phyloP scores from a whole-genome alignment of 768 basidiomycete genomes.

The Lentinula raphanica region DNA sequence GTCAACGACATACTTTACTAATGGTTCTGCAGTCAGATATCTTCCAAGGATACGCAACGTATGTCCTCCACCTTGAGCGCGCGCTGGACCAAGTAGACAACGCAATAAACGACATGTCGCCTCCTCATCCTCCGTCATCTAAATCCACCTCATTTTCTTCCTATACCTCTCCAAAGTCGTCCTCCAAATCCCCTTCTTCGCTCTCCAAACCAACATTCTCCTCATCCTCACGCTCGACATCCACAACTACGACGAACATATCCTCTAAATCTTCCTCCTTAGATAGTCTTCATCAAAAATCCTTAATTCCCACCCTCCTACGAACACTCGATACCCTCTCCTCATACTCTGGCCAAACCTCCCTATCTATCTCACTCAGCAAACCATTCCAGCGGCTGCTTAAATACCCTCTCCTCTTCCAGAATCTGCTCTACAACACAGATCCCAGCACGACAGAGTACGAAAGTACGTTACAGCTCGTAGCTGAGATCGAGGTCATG shows the following conservation, averaged over 20 bases:
- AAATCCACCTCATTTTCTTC: too few relatives aligned
- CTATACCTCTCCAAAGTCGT: too few relatives aligned
- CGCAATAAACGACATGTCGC: conserved; percentile 61
- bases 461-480: conserved; percentile 93
- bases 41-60: conserved; percentile 88
- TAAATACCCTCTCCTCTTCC: conserved; percentile 96
- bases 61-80: conserved; percentile 89
- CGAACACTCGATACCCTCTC: conserved; percentile 30
- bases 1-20: conserved; percentile 12
- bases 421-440: conserved; percentile 94
- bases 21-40: conserved; percentile 69
- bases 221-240: background rate
- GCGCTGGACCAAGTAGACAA: conserved; percentile 86
- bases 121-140: too few relatives aligned
- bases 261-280: background rate
- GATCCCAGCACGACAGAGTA: conserved; percentile 98
- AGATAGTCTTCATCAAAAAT: too few relatives aligned
- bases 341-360: background rate
- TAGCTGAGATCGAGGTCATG: conserved; percentile 93
- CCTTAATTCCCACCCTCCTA: conserved; percentile 18
- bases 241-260: background rate
- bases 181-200: conserved; percentile 25
- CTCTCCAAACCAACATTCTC: conserved; percentile 50
- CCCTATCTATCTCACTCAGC: conserved; percentile 73
- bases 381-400: conserved; percentile 96